phyloP scores from a whole-genome alignment of 106 monocot genomes.

The Triglochin maritima region DNA sequence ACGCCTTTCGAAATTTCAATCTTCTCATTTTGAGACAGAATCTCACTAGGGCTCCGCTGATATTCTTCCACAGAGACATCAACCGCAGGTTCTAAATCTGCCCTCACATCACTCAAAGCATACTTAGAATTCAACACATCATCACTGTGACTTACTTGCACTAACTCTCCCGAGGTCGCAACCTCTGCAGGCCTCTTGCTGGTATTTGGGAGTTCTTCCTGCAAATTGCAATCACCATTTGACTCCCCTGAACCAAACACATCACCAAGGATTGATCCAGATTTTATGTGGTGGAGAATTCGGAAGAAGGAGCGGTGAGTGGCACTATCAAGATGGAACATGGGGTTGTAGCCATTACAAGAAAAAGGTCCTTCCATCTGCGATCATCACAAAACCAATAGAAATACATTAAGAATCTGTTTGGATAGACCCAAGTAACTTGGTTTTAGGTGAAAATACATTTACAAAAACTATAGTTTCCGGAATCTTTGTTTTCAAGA shows the following conservation, averaged over 20 bases:
- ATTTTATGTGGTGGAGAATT: background rate
- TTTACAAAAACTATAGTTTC: too few relatives aligned
- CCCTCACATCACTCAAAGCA: too few relatives aligned
- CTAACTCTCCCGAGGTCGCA: background rate
- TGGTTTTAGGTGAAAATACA: too few relatives aligned
- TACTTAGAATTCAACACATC: too few relatives aligned
- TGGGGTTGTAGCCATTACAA: background rate
- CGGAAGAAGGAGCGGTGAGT: constrained; percentile 7
- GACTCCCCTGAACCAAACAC: too few relatives aligned
- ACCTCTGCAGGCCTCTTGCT: background rate
- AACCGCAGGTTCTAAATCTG: background rate
- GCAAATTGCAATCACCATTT: background rate
- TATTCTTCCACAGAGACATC: background rate
- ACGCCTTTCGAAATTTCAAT: too few relatives aligned
- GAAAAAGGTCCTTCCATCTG: background rate
- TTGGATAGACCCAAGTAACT: too few relatives aligned
- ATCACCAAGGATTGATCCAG: background rate
- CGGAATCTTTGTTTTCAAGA: too few relatives aligned
- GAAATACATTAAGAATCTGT: too few relatives aligned
- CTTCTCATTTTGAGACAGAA: background rate
- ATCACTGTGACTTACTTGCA: too few relatives aligned
- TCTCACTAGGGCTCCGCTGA: background rate
- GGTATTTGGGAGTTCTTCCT: background rate
- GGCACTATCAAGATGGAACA: background rate
- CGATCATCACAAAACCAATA: too few relatives aligned